phyloP scores from a whole-genome alignment of 225 moss, liverwort and hornwort species.

The Rhytidiadelphus loreus region DNA sequence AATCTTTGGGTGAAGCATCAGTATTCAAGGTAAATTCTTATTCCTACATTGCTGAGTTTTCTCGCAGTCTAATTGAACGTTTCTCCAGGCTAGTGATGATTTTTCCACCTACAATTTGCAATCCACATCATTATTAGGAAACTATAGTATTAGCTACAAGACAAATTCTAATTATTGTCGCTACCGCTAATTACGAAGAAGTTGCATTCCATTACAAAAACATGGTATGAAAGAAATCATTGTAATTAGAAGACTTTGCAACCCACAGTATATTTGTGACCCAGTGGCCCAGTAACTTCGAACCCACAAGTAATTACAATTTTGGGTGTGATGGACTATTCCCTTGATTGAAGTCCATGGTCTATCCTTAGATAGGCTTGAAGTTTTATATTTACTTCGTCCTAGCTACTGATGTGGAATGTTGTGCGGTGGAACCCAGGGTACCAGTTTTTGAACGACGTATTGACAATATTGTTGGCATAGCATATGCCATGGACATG shows the following conservation, averaged over 20 bases:
- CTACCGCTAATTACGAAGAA: background rate
- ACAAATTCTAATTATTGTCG: background rate
- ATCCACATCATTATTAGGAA: background rate
- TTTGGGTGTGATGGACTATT: background rate
- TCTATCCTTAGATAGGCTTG: background rate
- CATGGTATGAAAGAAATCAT: background rate
- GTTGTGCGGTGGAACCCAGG: slow-evolving; percentile 22
- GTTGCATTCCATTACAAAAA: background rate
- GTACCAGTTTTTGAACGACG: slow-evolving; percentile 95
- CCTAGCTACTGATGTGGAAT: background rate
- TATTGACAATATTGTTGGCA: slow-evolving; percentile 95
- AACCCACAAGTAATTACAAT: background rate
- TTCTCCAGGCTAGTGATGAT: background rate
- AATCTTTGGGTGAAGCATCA: slow-evolving; percentile 98
- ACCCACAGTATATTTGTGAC: background rate
- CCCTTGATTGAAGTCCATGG: background rate
- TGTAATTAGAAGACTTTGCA: background rate
- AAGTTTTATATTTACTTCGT: background rate
- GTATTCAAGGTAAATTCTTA: slow-evolving; percentile 60
- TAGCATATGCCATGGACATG: slow-evolving; percentile 99
- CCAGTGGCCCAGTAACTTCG: background rate
- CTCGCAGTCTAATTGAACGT: background rate
- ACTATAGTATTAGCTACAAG: background rate
- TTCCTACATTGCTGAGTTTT: background rate
- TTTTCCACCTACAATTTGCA: background rate